A percentile compares a stretch with the other conserved stretches of the same genome.
These are phyloP conservation scores for Blumeria hordei DNA, from an alignment of 2,329 filamentous ascomycete genomes.

Conservation along the genomic window DNA sequence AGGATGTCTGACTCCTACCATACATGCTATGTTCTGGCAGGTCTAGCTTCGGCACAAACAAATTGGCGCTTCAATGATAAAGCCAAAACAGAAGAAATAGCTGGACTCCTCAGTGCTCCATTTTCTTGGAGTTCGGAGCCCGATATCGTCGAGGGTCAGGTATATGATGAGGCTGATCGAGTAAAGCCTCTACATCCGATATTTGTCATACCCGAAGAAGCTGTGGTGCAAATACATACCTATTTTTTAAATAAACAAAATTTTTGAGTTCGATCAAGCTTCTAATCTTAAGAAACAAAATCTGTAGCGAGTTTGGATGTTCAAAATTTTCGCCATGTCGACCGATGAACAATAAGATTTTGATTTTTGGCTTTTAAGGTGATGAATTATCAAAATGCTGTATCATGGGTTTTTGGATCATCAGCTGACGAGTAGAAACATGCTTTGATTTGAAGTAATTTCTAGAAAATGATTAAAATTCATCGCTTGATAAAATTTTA, in stretches of 20 bases:
- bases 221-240: constrained; percentile 11
- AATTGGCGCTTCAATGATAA: constrained; percentile 24
- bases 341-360: no score
- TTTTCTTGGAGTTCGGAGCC: constrained; percentile 20
- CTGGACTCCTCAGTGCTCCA: constrained; percentile 13
- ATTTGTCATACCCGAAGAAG: constrained; percentile 53
- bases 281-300: no score
- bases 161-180: constrained; percentile 48
- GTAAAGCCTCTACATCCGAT: constrained; percentile 56
- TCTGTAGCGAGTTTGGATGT: no score
- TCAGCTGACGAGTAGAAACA: no score
- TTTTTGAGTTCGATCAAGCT: no score
- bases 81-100: constrained; percentile 16
- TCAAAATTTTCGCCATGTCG: no score
- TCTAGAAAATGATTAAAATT: no score
- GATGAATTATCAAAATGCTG: no score
- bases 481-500: no score
- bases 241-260: constrained; percentile 7
- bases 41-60: constrained; percentile 63
- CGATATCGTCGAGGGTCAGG: constrained; percentile 25
- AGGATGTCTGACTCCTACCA: constrained; percentile 74
- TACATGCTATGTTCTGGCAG: constrained; percentile 73
- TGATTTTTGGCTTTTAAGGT: no score
- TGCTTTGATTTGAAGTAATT: no score
- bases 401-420: no score